Evolutionary conservation across 2,329 filamentous ascomycete species (phyloP).

Genomic region (Lizonia empirigonia): DNA sequence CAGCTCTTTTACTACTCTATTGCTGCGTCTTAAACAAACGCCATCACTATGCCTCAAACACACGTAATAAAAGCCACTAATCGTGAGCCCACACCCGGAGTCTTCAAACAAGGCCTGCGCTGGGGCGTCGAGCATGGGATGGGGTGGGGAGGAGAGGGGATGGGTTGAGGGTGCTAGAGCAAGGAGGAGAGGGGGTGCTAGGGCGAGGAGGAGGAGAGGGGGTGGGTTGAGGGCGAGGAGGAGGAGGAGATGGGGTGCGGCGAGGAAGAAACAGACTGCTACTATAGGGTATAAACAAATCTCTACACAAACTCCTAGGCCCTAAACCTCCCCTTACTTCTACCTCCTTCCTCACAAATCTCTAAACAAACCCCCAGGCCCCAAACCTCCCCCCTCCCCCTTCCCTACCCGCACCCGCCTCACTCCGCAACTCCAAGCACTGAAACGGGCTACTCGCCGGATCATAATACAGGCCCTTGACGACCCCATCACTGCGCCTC

Average conservation of each 20-base stretch:
- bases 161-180: constrained; percentile 11
- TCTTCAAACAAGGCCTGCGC: constrained; percentile 39
- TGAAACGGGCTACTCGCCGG: constrained; percentile 61
- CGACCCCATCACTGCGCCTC: constrained; percentile 51
- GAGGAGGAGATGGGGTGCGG: too few species aligned
- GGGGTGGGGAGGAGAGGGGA: not conserved
- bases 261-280: too few species aligned
- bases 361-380: constrained; percentile 45
- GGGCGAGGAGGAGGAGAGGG: not conserved
- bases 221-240: too few species aligned
- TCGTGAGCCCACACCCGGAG: constrained; percentile 55
- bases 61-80: constrained; percentile 61
- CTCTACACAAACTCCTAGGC: too few species aligned
- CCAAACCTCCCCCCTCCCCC: too few species aligned
- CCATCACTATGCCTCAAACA: constrained; percentile 55
- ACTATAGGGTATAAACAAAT: too few species aligned
- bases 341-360: not conserved
- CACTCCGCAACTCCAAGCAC: constrained; percentile 53
- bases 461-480: constrained; percentile 62
- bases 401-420: constrained; percentile 39
- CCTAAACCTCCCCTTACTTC: not conserved
- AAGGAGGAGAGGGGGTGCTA: constrained; percentile 18
- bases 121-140: not conserved
- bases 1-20: constrained; percentile 55
- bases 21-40: too few species aligned